Evolutionary conservation across 768 basidiomycete species (phyloP).

Genomic region (Termitomyces sp.): DNA sequence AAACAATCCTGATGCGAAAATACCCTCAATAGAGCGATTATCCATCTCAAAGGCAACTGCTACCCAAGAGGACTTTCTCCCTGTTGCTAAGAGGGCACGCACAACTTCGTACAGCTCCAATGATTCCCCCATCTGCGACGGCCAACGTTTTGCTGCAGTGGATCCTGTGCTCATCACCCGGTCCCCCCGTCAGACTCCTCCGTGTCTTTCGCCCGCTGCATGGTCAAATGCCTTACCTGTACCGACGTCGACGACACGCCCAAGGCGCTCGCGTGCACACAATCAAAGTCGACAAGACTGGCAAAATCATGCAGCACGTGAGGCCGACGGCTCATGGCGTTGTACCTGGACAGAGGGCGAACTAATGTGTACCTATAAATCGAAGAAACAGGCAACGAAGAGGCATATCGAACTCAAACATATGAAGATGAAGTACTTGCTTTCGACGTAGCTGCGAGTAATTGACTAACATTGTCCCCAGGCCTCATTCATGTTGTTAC

Average conservation of each 20-base stretch:
- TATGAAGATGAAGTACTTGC: constrained; percentile 14
- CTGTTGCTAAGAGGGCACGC: constrained; percentile 4
- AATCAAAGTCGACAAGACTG: constrained; percentile 7
- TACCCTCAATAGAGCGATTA: neutral
- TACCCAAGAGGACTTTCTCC: neutral
- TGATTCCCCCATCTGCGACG: neutral
- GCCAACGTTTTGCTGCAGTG: neutral
- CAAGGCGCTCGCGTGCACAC: neutral
- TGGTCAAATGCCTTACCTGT: neutral
- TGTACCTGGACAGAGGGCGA: constrained; percentile 12
- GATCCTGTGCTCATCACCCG: neutral
- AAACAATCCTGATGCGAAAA: neutral
- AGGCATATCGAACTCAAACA: constrained; percentile 22
- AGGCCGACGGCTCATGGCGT: constrained; percentile 5
- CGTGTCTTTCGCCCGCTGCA: neutral
- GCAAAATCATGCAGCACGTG: constrained; percentile 9
- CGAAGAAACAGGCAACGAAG: constrained; percentile 21
- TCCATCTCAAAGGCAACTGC: neutral
- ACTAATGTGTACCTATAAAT: constrained; percentile 11
- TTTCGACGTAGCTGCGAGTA: neutral
- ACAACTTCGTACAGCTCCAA: neutral
- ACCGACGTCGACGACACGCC: neutral
- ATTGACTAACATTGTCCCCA: neutral
- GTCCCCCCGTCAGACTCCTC: neutral
- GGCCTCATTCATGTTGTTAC: constrained; percentile 15